These are phyloP conservation scores for Vararia minispora DNA, from an alignment of 768 basidiomycete species.

Conservation along the genomic window DNA sequence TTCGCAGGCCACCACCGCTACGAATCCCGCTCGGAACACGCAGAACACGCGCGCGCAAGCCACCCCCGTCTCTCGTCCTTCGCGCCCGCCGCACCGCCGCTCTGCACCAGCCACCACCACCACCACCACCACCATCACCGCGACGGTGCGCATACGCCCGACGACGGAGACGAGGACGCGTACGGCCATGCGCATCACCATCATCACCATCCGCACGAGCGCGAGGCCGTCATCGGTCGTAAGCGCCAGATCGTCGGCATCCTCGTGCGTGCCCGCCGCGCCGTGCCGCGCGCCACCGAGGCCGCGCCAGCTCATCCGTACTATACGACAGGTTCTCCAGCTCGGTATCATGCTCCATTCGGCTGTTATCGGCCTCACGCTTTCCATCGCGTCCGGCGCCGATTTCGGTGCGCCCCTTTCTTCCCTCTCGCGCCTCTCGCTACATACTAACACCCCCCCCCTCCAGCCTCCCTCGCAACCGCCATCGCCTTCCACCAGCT, in stretches of 20 bases:
- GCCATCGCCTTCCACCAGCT: constrained; percentile 77
- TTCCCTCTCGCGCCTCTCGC: not conserved
- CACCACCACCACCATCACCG: constrained; percentile 1
- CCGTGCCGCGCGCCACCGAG: not conserved
- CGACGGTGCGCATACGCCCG: too few relatives aligned
- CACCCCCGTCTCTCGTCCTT: too few relatives aligned
- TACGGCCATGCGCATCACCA: not conserved
- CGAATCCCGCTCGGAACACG: constrained; percentile 19
- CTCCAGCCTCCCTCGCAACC: constrained; percentile 54
- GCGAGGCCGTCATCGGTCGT: constrained; percentile 31
- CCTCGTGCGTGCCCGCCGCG: constrained; percentile 33
- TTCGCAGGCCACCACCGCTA: constrained; percentile 27
- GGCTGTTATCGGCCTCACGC: constrained; percentile 67
- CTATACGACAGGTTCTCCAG: constrained; percentile 56
- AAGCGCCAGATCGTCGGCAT: constrained; percentile 65
- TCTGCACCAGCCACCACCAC: not conserved
- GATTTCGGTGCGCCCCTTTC: constrained; percentile 50
- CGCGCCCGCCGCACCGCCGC: too few relatives aligned
- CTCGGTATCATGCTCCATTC: constrained; percentile 81
- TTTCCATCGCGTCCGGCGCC: constrained; percentile 54
- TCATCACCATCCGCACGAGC: constrained; percentile 10
- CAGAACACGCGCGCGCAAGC: constrained; percentile 13
- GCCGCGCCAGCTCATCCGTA: not conserved
- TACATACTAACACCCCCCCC: not conserved
- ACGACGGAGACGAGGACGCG: constrained; percentile 1